Base-by-base conservation (phyloP, 768 basidiomycete species). In the Leccinum olivaceopallidum region DNA sequence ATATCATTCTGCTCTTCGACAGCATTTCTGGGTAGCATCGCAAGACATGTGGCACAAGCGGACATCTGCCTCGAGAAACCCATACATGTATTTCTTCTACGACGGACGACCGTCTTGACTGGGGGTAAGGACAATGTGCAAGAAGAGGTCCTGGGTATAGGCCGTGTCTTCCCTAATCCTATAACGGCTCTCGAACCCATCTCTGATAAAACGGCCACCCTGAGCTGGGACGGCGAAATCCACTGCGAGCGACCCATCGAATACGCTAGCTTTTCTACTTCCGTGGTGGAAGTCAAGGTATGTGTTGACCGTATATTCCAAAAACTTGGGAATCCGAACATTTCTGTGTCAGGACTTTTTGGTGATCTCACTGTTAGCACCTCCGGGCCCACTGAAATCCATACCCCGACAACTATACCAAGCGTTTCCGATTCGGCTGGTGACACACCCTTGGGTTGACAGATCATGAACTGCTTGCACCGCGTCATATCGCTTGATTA, bases 161-260 rank as follows among this genome's bases (percentile, higher is more conserved):
- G 82, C 5, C 75, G 75, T 14, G 59, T 86, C 9, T 59, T 60
- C 20, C 53, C 65, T n/a, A 63, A 70, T 72, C 59, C 76, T 78
- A 28, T 68, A 79, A 14, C 81, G 79, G 4, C 80, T 77, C 8
- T 71, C 67, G 49, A 65, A 57, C 67, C 57, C 63, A 67, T 64
- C 48, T 61, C 63, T 24, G 64, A 66, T 53, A 58, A 68, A 26
- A 71, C 76, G 32, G 74, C 72, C 42, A 76, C 80, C 57, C 68
- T 85, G 5, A 87, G 86, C 66, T 90, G 86, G 82, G 84, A 84
- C 61, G 88, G 88, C 16, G 80, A 83, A 63, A 67, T 88, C 18
- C 70, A 69, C 16, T 74, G 78, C 56, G 71, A 77, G 4, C 68
- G 67, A 12, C 71, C 79, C 28, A 68, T 82, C 30, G 70, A 71